Conservation (phyloP, 805 yeast genomes). For the Nakazawaea ishiwadae region DNA sequence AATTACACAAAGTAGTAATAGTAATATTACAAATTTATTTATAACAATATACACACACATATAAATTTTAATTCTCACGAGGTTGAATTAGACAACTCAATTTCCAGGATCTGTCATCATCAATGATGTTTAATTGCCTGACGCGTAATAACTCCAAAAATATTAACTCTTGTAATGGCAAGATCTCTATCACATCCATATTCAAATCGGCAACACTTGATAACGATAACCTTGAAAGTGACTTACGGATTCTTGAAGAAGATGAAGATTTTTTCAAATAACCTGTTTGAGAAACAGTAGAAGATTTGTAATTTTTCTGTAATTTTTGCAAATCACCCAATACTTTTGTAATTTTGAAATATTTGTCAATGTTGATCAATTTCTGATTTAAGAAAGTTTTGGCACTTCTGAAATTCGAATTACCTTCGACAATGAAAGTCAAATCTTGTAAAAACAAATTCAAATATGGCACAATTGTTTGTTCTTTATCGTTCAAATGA, state of each 20-base stretch:
- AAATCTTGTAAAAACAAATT: conserved; percentile 73
- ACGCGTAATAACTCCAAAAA: conserved; percentile 69
- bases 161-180: conserved; percentile 53
- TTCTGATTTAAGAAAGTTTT: conserved; percentile 52
- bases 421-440: conserved; percentile 81
- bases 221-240: conserved; percentile 10
- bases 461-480: conserved; percentile 74
- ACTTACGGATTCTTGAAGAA: conserved; percentile 28
- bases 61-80: conserved; percentile 26
- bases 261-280: conserved; percentile 26
- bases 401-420: conserved; percentile 60
- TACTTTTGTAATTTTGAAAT: conserved; percentile 59
- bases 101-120: conserved; percentile 69
- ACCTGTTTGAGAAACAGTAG: conserved; percentile 17
- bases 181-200: conserved; percentile 24
- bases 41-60: neutral
- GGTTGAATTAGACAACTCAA: conserved; percentile 61
- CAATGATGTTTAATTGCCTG: conserved; percentile 51
- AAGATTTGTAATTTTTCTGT: conserved; percentile 53
- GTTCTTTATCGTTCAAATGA: conserved; percentile 38
- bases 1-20: neutral
- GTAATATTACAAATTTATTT: neutral
- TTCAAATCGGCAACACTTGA: neutral
- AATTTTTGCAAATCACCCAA: conserved; percentile 63
- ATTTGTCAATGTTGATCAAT: conserved; percentile 70